Evolutionary conservation across 257 asterid genomes (phyloP), one percentile per base, ranked within the genome.

Genomic region (Orobanche coerulescens): DNA sequence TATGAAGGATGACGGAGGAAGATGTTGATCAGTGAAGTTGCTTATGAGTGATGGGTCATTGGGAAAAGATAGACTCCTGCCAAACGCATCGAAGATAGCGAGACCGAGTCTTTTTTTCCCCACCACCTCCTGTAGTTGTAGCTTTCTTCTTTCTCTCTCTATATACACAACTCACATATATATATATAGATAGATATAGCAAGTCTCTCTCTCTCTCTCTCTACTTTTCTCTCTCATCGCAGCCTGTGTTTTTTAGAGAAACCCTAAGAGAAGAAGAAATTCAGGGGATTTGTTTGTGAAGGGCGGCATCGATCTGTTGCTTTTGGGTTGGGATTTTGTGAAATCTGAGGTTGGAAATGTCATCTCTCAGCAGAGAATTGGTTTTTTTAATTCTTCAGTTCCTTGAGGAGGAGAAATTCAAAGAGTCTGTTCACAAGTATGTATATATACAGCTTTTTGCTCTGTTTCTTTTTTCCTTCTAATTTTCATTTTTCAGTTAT

Each of bases 51-150:
- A 86, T 89, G 84, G 66, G 85, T 73, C 75, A 73, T 86, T 73
- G 62, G 76, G 63, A 72, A 75, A 76, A 76, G 94, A 81, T 68
- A 76, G 82, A 75, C 83, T 64, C 73, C 88, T 83, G 95, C 88
- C 84, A 82, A 87, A 84, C 81, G 93, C 97, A 85, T 87, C 88
- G 91, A 81, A 80, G 95, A 84, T 84, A 81, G 94, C 87, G 91
- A 85, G 97, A 81, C 97, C 94, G 79, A 80, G 95, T 84, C 95
- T 55, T 73, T 77, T n/a, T 71, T 59, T 68, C 77, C 82, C 84
- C 88, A 64, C 78, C 81, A 78, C 80, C 71, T 50, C 75, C 72
- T 76, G 84, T 66, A 50, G 71, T 74, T 58, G 70, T 63, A 26
- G 2, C 74, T 55, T 50, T 75, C 70, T 49, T 59, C 64, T 58